These are phyloP conservation scores for Thyridium curvatum DNA, from an alignment of 2,329 filamentous ascomycete species.

Conservation along the genomic window DNA sequence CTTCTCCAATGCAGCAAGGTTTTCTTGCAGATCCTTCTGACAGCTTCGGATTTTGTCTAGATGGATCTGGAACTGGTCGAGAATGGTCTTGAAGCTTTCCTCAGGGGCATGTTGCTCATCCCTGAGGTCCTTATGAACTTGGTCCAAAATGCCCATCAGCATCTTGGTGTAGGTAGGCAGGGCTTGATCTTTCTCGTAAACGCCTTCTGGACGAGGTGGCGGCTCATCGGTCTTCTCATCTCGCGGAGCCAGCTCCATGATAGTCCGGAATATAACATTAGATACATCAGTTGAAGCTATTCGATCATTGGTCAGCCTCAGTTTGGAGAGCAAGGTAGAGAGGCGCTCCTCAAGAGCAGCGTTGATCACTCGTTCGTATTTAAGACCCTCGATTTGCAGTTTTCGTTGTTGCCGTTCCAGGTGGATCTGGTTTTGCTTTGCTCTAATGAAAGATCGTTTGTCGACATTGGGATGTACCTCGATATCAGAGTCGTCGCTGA, in stretches of 20 bases:
- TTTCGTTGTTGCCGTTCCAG: constrained; percentile 80
- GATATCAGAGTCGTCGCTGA: constrained; percentile 96
- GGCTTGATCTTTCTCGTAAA: constrained; percentile 67
- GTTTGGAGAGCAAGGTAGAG: constrained; percentile 65
- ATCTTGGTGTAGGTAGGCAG: constrained; percentile 89
- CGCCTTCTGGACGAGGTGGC: constrained; percentile 67
- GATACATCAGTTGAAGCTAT: no score
- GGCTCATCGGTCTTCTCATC: constrained; percentile 77
- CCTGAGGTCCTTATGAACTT: constrained; percentile 80
- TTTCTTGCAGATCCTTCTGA: constrained; percentile 67
- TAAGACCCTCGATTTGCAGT: constrained; percentile 82
- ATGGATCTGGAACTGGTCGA: constrained; percentile 74
- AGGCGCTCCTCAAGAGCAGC: constrained; percentile 84
- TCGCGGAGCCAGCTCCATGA: constrained; percentile 73
- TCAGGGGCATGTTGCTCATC: no score
- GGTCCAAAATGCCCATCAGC: constrained; percentile 90
- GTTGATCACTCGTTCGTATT: constrained; percentile 91
- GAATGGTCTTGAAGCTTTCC: constrained; percentile 72
- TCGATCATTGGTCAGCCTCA: constrained; percentile 65
- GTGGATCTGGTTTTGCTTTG: constrained; percentile 96
- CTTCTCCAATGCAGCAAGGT: constrained; percentile 76
- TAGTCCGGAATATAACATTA: constrained; percentile 77
- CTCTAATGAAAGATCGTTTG: constrained; percentile 95
- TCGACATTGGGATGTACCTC: constrained; percentile 99
- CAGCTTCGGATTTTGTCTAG: constrained; percentile 70